Base-by-base conservation (phyloP, 2,329 filamentous ascomycete species). In the Phialemonium atrogriseum region DNA sequence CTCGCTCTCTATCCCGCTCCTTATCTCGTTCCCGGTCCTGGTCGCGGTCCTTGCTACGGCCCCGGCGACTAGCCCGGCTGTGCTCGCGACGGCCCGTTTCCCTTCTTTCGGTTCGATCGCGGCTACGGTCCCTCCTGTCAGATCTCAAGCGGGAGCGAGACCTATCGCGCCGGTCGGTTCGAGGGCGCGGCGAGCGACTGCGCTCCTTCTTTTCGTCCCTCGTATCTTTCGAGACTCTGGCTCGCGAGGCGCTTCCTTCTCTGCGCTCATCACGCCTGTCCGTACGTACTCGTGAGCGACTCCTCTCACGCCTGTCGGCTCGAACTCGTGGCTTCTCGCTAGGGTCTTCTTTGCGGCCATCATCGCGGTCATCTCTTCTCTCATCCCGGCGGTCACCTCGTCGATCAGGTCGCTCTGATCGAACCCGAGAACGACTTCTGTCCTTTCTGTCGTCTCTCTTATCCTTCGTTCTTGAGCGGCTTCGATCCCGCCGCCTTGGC, bases 91-190 rank as follows among this genome's bases (percentile, higher is more conserved):
- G 39, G 15, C 28, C 37, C 19, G 42, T 34, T 12, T 57, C 50
- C 10, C 49, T 40, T 23, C 32, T 34, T 14, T 55, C 50, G 19
- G 54, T 42, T 17, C 27, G 44, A 3, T 48, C 48, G 9, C 38
- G 44, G 31, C 47, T 51, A 16, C 49, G 40, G 13, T 48, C 45
- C 16, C 61, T 58, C 14, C 56, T 50, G 32, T 60, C 55, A 17
- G 23, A 20, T 20, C 26, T 29, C 14, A 34, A 14, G 5, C 19
- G 18, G 13, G 32, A 34, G 24, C 32, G 32, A 19, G 32, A 34
- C 20, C 32, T 34, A 10, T 34, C 32, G 4, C 32, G 32, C 8
- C 32, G 25, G 17, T 31, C 28, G 6, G n/a, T 14, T 12, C 27
- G 33, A 40, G 50, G 26, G 45, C 44, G 13, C 46, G 50, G 19